Percentiles rank a stretch among this genome's conserved stretches.
These are phyloP conservation scores for Pseudoneurospora amorphoporcata DNA, from an alignment of 495 filamentous ascomycete species.

Conservation along the genomic window DNA sequence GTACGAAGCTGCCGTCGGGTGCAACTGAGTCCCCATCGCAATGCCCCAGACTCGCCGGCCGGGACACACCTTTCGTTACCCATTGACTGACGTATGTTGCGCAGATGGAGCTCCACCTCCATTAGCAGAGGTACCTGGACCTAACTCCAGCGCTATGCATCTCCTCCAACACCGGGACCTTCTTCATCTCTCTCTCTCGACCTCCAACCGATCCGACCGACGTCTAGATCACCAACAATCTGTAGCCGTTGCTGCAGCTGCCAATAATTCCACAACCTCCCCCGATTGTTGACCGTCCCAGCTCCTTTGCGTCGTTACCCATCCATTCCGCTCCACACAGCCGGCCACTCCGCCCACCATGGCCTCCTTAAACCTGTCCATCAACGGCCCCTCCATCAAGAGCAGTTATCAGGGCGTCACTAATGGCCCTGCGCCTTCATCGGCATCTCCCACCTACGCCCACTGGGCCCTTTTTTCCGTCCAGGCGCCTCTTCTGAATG, in stretches of 20 bases:
- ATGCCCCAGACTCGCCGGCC: not conserved
- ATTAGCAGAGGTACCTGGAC: not conserved
- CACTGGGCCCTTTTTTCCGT: constrained; percentile 88
- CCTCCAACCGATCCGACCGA: not conserved
- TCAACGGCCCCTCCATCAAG: constrained; percentile 82
- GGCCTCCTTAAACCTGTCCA: constrained; percentile 86
- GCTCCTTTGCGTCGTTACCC: not conserved
- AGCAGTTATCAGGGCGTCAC: constrained; percentile 87
- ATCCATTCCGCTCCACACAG: not conserved
- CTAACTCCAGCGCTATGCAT: not conserved
- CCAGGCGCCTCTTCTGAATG: constrained; percentile 77
- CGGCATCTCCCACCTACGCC: constrained; percentile 45
- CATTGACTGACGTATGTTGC: not conserved
- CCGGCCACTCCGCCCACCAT: constrained; percentile 36
- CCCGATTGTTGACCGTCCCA: not conserved
- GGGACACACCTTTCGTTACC: not conserved
- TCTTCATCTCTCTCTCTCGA: not conserved
- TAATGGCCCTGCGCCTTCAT: constrained; percentile 56
- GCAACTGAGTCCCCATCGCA: not conserved
- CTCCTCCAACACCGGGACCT: not conserved
- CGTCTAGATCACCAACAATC: not conserved
- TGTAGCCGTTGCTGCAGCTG: not conserved
- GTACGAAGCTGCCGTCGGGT: not conserved
- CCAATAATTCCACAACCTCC: not conserved
- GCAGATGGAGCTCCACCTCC: not conserved